These are phyloP conservation scores for Suhomyces bolitotheri DNA, from an alignment of 1,139 yeast genomes.

Conservation along the genomic window DNA sequence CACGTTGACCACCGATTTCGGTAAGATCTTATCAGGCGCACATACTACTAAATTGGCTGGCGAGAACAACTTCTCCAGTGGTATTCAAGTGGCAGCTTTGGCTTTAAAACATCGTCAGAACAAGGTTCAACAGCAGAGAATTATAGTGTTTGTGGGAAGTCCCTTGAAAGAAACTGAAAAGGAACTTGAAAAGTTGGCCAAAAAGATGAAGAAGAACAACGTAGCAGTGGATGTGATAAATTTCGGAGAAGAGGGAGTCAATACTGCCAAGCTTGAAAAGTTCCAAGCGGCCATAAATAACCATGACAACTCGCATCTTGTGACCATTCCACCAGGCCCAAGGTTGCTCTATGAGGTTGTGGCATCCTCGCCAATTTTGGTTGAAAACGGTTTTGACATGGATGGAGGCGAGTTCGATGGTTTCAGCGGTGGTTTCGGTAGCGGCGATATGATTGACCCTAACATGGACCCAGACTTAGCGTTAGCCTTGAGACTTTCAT, in stretches of 20 bases:
- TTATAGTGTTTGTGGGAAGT: constrained; percentile 85
- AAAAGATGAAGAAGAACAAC: constrained; percentile 90
- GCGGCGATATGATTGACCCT: constrained; percentile 75
- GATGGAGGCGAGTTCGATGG: constrained; percentile 37
- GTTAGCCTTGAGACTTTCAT: constrained; percentile 80
- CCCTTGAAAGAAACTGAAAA: constrained; percentile 73
- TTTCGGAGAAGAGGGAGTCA: constrained; percentile 85
- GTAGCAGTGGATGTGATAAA: constrained; percentile 87
- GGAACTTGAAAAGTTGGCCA: constrained; percentile 82
- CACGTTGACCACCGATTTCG: constrained; percentile 85
- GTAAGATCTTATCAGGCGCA: constrained; percentile 82
- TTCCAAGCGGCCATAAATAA: constrained; percentile 75
- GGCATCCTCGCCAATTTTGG: constrained; percentile 66
- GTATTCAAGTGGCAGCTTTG: constrained; percentile 94
- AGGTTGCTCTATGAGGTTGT: constrained; percentile 73
- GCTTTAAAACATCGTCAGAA: constrained; percentile 96
- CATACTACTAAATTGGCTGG: constrained; percentile 82
- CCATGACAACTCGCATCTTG: constrained; percentile 80
- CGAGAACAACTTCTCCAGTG: constrained; percentile 66
- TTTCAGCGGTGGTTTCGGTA: constrained; percentile 47
- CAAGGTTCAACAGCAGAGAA: constrained; percentile 87
- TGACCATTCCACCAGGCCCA: constrained; percentile 89
- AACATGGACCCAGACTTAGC: constrained; percentile 97
- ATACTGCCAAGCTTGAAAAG: constrained; percentile 77
- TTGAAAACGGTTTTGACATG: constrained; percentile 54